Percentiles rank a stretch among this genome's conserved stretches.
Conservation (phyloP, 345 rosid species). For the Arabis hirsuta region DNA sequence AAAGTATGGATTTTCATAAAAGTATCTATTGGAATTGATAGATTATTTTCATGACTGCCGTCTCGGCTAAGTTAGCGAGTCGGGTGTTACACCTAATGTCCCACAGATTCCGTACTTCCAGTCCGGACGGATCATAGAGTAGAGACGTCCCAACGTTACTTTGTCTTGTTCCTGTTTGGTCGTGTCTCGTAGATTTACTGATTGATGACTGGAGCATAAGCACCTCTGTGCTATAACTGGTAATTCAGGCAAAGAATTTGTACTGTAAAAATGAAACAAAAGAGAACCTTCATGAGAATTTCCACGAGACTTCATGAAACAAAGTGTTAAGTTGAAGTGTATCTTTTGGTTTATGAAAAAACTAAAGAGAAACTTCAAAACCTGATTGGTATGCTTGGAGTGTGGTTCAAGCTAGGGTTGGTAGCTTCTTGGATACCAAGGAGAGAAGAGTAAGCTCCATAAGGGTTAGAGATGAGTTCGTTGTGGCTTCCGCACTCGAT, state of each 20-base stretch:
- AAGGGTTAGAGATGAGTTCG: constrained; percentile 70
- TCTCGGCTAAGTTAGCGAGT: no score
- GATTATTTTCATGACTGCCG: no score
- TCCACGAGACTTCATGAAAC: no score
- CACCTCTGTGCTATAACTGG: constrained; percentile 52
- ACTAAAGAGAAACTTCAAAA: no score
- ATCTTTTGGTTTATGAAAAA: not conserved
- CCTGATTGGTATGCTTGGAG: constrained; percentile 59
- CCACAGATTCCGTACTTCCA: constrained; percentile 86
- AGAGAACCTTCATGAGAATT: not conserved
- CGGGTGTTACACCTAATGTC: constrained; percentile 52
- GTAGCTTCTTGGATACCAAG: constrained; percentile 77
- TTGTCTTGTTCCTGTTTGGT: constrained; percentile 42
- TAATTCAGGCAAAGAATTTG: not conserved
- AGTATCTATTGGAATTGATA: no score
- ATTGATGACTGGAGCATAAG: constrained; percentile 62
- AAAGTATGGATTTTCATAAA: no score
- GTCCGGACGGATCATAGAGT: constrained; percentile 82
- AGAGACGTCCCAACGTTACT: constrained; percentile 65
- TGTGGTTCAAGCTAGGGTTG: constrained; percentile 60
- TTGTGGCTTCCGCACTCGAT: constrained; percentile 90
- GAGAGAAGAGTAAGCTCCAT: constrained; percentile 72
- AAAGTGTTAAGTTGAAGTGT: not conserved
- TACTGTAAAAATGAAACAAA: constrained; percentile 16
- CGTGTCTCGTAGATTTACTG: constrained; percentile 52